Evolutionary conservation across 306 rosid genomes (phyloP), one percentile per base, ranked within the genome.

Genomic region (Malus sylvestris): DNA sequence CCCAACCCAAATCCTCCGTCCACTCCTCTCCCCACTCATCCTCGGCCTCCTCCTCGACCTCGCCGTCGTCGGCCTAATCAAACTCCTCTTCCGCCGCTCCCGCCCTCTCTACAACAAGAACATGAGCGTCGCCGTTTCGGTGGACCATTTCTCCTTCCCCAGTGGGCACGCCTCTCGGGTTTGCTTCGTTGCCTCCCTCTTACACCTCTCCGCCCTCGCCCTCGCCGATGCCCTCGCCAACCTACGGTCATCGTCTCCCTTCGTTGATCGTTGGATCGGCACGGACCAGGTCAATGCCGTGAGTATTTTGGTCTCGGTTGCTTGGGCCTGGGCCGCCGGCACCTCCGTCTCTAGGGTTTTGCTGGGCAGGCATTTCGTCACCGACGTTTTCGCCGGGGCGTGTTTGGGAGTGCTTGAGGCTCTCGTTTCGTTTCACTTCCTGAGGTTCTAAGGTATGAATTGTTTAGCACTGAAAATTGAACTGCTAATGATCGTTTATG

Each of bases 141-240:
- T 78, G 46, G 98, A 93, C 60, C 86, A 86, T 33, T 93, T 86
- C 84, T 88, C 98, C 62, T 91, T 93, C 73, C 98, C 91, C 19
- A 88, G 90, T 52, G 98, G 93, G 10, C 98, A 90, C 80, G 83
- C 93, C 49, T 89, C 98, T 25, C 77, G 94, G 74, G 94, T 88
- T 22, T 90, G 55, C 84, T 89, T 90, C 67, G 85, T 89, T 38
- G 96, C 96, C 30, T 76, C 94, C 2, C 76, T 93, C 3, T 61
- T 88, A 76, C 78, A 70, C 81, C 75, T 86, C 74, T 86, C 91
- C 19, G 80, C 70, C 18, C 38, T 62, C 4, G 22, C 27, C 18
- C 71, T 87, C 20, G 25, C 57, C 58, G 77, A 76, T 10, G 74
- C 82, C 25, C 1, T 81, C 14, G 53, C 73, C 29, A 72, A 65